phyloP scores from a whole-genome alignment of 1,284 basidiomycete species.

The Malassezia cuniculi region DNA sequence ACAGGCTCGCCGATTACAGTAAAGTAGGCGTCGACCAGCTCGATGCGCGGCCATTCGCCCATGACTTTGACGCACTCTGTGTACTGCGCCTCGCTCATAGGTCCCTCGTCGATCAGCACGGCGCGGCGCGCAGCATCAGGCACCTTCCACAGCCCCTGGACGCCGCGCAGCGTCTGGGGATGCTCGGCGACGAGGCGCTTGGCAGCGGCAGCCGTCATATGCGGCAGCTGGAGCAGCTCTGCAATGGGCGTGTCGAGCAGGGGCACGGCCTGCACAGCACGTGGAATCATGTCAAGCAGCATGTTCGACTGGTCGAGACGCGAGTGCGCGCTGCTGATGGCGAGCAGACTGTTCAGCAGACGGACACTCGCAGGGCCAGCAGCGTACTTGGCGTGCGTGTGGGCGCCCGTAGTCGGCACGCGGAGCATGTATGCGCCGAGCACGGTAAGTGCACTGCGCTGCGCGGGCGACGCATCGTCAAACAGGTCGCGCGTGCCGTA shows the following conservation, averaged over 20 bases:
- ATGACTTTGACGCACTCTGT: slow-evolving; percentile 59
- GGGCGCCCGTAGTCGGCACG: slow-evolving; percentile 20
- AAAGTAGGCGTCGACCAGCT: slow-evolving; percentile 73
- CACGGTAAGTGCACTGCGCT: slow-evolving; percentile 47
- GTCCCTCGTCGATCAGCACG: slow-evolving; percentile 21
- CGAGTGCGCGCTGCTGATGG: slow-evolving; percentile 70
- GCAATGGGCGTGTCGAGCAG: slow-evolving; percentile 18
- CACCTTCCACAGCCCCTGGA: slow-evolving; percentile 41
- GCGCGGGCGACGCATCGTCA: slow-evolving; percentile 9
- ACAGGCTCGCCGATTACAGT: slow-evolving; percentile 70
- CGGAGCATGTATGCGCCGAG: slow-evolving; percentile 78
- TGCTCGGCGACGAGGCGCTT: slow-evolving; percentile 16
- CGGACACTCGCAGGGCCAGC: slow-evolving; percentile 28
- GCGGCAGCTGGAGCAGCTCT: slow-evolving; percentile 40
- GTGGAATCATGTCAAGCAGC: slow-evolving; percentile 69
- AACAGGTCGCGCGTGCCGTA: neutral
- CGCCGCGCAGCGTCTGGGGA: slow-evolving; percentile 21
- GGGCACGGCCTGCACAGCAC: slow-evolving; percentile 68
- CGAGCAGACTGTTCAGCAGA: slow-evolving; percentile 69
- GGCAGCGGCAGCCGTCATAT: slow-evolving; percentile 22
- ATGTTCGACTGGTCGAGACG: slow-evolving; percentile 75
- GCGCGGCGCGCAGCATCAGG: slow-evolving; percentile 48
- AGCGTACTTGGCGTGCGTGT: slow-evolving; percentile 19
- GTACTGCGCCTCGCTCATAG: slow-evolving; percentile 42
- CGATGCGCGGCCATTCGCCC: slow-evolving; percentile 63